phyloP scores from a whole-genome alignment of 352 stramenopile species.

The Pythium chondricola region DNA sequence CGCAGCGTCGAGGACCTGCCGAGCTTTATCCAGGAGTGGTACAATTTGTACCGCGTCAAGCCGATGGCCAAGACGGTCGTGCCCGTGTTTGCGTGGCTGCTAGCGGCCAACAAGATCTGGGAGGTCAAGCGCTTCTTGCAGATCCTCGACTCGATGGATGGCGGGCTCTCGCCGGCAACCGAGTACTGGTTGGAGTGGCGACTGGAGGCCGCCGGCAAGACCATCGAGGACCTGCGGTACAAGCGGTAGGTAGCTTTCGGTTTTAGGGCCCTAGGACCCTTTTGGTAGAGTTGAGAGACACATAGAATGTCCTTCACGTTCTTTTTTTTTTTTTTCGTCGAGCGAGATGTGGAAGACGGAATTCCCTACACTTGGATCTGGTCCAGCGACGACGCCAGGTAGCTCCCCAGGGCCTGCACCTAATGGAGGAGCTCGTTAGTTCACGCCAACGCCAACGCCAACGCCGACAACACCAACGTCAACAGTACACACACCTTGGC shows the following conservation, averaged over 20 bases:
- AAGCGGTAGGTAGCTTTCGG: neutral
- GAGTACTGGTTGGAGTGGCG: conserved; percentile 70
- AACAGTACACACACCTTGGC: conserved; percentile 38
- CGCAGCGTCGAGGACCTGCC: conserved; percentile 51
- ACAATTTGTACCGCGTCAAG: conserved; percentile 71
- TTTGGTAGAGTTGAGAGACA: no score
- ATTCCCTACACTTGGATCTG: conserved; percentile 66
- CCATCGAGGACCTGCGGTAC: conserved; percentile 54
- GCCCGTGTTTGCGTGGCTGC: conserved; percentile 51
- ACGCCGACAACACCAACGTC: neutral
- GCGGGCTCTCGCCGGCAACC: conserved; percentile 51
- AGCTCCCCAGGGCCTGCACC: conserved; percentile 56
- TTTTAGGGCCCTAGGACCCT: no score
- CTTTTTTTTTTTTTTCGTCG: neutral
- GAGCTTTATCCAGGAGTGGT: conserved; percentile 81
- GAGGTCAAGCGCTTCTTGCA: conserved; percentile 70
- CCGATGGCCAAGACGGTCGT: conserved; percentile 71
- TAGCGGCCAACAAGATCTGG: conserved; percentile 38
- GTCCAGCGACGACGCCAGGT: conserved; percentile 57
- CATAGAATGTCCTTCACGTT: no score
- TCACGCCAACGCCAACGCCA: neutral
- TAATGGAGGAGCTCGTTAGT: no score
- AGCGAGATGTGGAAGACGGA: neutral
- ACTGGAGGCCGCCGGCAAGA: conserved; percentile 43
- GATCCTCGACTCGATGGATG: conserved; percentile 72